Percentiles rank a stretch among this genome's conserved stretches.
Conservation (phyloP, 169 alveolate genomes). For the Plasmodium falciparum region DNA sequence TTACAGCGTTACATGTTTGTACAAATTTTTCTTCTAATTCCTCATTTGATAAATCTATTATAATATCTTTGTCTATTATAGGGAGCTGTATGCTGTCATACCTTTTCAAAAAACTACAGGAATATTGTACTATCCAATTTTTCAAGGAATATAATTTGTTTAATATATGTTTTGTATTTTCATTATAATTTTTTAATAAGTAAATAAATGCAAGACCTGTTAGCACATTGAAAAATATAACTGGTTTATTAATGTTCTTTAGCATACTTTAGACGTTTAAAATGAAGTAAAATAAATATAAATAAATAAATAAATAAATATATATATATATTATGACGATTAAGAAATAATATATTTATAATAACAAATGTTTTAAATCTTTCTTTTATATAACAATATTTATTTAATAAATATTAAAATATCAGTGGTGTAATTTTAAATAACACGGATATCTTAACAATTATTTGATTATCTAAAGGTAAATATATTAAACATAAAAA, state of each 20-base stretch:
- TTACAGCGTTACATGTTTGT: slow-evolving; percentile 40
- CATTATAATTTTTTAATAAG: slow-evolving; percentile 1
- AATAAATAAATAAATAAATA: too few relatives aligned
- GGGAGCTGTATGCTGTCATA: slow-evolving; percentile 17
- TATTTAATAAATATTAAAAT: too few relatives aligned
- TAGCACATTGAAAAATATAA: slow-evolving; percentile 11
- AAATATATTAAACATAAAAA: too few relatives aligned
- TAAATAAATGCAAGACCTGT: slow-evolving; percentile 1
- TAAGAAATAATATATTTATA: too few relatives aligned
- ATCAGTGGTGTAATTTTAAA: too few relatives aligned
- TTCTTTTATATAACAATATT: too few relatives aligned
- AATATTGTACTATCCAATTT: slow-evolving; percentile 7
- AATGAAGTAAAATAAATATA: too few relatives aligned
- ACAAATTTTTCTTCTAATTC: slow-evolving; percentile 46
- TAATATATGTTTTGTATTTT: neutral
- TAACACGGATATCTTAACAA: too few relatives aligned
- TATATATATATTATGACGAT: too few relatives aligned
- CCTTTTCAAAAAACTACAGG: neutral
- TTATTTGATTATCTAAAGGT: too few relatives aligned
- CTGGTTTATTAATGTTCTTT: neutral
- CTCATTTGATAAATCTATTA: slow-evolving; percentile 26
- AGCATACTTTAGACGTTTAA: neutral
- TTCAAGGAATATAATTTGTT: neutral
- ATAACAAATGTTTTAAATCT: too few relatives aligned
- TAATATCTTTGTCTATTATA: slow-evolving; percentile 15